A percentile compares a stretch with the other conserved stretches of the same genome.
phyloP scores from a whole-genome alignment of 176 grass and related monocot genomes.

The Microstegium vimineum region DNA sequence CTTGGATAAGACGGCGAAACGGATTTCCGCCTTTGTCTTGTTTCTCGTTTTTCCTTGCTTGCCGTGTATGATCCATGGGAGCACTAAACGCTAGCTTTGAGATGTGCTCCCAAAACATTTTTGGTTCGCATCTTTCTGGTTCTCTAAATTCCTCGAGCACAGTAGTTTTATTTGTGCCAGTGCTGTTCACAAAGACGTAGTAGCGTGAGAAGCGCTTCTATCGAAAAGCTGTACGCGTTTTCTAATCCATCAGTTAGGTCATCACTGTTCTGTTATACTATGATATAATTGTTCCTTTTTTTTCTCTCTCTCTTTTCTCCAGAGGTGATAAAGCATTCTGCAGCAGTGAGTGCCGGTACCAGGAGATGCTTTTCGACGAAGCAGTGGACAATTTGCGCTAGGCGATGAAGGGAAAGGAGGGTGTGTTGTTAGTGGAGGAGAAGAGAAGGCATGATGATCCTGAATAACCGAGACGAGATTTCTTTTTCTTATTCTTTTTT shows the following conservation, averaged over 20 bases:
- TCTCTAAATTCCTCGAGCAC: constrained; percentile 30
- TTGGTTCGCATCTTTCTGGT: constrained; percentile 40
- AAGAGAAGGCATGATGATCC: constrained; percentile 38
- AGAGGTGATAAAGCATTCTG: constrained; percentile 75
- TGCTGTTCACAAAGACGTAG: constrained; percentile 27
- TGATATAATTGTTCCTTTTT: constrained; percentile 22
- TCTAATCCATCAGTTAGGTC: constrained; percentile 21
- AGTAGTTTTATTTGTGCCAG: background rate
- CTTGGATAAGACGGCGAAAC: constrained; percentile 36
- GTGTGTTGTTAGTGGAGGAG: constrained; percentile 34
- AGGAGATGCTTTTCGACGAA: constrained; percentile 51
- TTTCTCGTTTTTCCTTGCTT: constrained; percentile 30
- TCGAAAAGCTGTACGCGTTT: constrained; percentile 1
- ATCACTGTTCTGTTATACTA: constrained; percentile 22
- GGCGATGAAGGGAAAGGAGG: background rate
- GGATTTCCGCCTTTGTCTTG: constrained; percentile 34
- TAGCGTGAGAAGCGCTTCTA: constrained; percentile 15
- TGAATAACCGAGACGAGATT: constrained; percentile 39
- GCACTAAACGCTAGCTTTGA: constrained; percentile 10
- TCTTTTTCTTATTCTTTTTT: background rate
- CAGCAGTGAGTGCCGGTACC: constrained; percentile 58
- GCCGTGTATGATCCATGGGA: constrained; percentile 18
- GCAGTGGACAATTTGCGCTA: constrained; percentile 43
- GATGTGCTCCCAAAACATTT: constrained; percentile 28
- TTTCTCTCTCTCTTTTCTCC: background rate